Base-by-base conservation (phyloP, 2,329 filamentous ascomycete genomes). In the Talaromyces sp. region DNA sequence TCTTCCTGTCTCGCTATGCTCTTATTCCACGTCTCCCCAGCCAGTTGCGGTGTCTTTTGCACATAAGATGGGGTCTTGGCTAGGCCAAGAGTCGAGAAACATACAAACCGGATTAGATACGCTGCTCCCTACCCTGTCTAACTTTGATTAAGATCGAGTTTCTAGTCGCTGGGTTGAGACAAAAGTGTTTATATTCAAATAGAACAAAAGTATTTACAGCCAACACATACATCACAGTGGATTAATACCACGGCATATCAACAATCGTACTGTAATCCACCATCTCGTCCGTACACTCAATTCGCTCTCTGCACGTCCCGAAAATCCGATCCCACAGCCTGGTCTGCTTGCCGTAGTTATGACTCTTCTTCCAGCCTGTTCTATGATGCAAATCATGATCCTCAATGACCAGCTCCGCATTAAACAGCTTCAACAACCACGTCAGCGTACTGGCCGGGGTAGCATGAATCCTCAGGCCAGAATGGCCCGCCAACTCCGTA, bases 401-500 rank as follows among this genome's bases (percentile, higher is more conserved):
- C 67, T 81, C 79, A 57, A 79, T 74, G 2, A 76, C 68, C 1
- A 79, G 68, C 50, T 80, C 78, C 19, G 69, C 69, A n/a, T 71
- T 67, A 19, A 78, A 68, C 4, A 67, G 35, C 45, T 69, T 67
- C 8, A 79, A 68, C n/a, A 79, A 61, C 69, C 71, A 75, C n/a
- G 68, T 73, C 16, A 77, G 62, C 0, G 75, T 70, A 6, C 71
- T 72, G 0, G 79, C 76, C 0, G 76, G 71, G 0, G 68, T 72
- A 2, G 71, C 70, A 60, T 74, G 73, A n/a, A 81, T 64, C 0
- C 79, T 72, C 3, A 81, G 65, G 0, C 79, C 78, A 35, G 73
- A 77, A 59, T 81, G 79, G 3, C 79, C 79, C 31, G 71, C 69
- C 3, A 80, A 60, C 64, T 81, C 79, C 14, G 77, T 69, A 68